These are phyloP conservation scores for Coemansia sp. DNA, from an alignment of 192 early-diverging fungal genomes.

Conservation along the genomic window DNA sequence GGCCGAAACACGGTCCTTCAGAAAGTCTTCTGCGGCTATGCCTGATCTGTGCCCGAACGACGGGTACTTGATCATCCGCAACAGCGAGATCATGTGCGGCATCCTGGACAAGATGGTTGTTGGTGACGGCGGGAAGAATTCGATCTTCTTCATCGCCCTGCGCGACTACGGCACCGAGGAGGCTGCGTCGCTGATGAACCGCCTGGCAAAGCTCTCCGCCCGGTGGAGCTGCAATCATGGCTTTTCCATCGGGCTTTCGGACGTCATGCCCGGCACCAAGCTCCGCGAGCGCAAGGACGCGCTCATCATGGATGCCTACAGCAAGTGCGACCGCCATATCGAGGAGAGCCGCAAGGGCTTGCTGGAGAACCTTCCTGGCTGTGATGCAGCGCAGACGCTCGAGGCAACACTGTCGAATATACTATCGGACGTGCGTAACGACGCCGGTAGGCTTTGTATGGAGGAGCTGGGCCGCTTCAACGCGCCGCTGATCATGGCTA, in stretches of 20 bases:
- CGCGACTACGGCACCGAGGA: slow-evolving; percentile 86
- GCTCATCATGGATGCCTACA: slow-evolving; percentile 78
- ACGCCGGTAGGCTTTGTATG: slow-evolving; percentile 88
- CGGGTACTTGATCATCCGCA: slow-evolving; percentile 85
- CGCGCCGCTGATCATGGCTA: slow-evolving; percentile 96
- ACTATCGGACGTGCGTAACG: slow-evolving; percentile 87
- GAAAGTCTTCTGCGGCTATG: slow-evolving; percentile 55
- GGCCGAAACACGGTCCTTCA: slow-evolving; percentile 78
- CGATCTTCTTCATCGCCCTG: slow-evolving; percentile 90
- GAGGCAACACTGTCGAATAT: slow-evolving; percentile 86
- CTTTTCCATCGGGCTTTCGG: slow-evolving; percentile 98
- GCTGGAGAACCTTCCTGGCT: slow-evolving; percentile 84
- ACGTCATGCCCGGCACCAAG: slow-evolving; percentile 86
- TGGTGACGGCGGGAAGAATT: slow-evolving; percentile 95
- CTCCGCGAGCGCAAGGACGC: slow-evolving; percentile 78
- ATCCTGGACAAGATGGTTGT: slow-evolving; percentile 92
- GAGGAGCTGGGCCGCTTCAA: slow-evolving; percentile 93
- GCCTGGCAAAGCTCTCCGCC: slow-evolving; percentile 89
- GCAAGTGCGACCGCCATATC: slow-evolving; percentile 82
- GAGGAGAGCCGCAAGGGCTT: slow-evolving; percentile 64
- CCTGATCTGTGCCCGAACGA: slow-evolving; percentile 86
- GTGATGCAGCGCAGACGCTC: slow-evolving; percentile 81
- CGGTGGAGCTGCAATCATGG: slow-evolving; percentile 91
- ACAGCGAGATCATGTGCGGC: slow-evolving; percentile 95
- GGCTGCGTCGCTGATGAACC: slow-evolving; percentile 92